Evolutionary conservation across 371 early-diverging fungal genomes (phyloP), one percentile per base, ranked within the genome.

Genomic region (Sporodiniella umbellata): DNA sequence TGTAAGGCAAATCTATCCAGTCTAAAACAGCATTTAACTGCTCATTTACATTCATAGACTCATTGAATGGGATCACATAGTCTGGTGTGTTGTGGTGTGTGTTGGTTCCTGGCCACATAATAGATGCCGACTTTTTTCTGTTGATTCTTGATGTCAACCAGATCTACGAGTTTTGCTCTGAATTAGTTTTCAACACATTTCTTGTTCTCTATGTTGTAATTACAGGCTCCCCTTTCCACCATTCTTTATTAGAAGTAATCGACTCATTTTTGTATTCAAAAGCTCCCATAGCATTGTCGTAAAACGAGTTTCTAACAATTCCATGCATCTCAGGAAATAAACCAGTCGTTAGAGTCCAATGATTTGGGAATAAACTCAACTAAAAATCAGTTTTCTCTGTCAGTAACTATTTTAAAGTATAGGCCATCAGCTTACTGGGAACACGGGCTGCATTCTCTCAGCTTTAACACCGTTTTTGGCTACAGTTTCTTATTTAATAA

Each of bases 201-300:
- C 10, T 40, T 2, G 3, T 7, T 40, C 10, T 40, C 1, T 8
- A 11, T 21, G 26, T 8, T 1, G 23, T 47, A 59, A n/a, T 56
- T 78, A 87, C 81, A n/a, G 96, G 95, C 56, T 95, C 93, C 4
- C 90, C 94, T 22, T 83, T 81, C 87, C 90, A 91, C 94, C 94
- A 98, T 73, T 84, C 78, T n/a, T 68, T 60, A 44, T 82, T 72
- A 44, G 64, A 57, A 30, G 79, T 81, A 33, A 68, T 60, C 10
- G 75, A 60, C 0, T 80, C 61, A 46, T 89, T 72, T 30, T 75
- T 84, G 71, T 94, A 93, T 15, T 74, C 75, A 68, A 96, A 96
- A 1, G 83, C 78, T 28, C 84, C 87, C 0, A 85, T 43, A 1
- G 18, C 44, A 0, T 92, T 84, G 60, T 95, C 97, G 55, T 81